A percentile compares a stretch with the other conserved stretches of the same genome.
phyloP scores from a whole-genome alignment of 768 basidiomycete species.

The Termitomyces sp. region DNA sequence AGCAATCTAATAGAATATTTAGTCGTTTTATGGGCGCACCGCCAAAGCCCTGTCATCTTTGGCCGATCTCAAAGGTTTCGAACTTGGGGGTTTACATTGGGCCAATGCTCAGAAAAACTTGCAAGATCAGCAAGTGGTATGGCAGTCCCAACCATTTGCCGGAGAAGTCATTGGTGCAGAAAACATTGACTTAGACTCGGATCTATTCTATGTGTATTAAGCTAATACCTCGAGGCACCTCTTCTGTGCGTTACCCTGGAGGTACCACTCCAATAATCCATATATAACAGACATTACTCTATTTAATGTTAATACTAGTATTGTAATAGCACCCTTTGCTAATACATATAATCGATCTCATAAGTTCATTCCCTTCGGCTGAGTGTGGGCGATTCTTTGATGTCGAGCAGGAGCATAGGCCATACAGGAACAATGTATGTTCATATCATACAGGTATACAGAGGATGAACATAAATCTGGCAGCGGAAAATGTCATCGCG shows the following conservation, averaged over 20 bases:
- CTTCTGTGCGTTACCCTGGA: not conserved
- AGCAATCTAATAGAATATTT: constrained; percentile 12
- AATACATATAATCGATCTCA: not conserved
- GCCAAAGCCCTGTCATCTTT: constrained; percentile 53
- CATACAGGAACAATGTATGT: too few relatives aligned
- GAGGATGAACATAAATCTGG: too few relatives aligned
- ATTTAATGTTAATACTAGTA: not conserved
- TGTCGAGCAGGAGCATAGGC: not conserved
- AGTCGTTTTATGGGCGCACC: constrained; percentile 63
- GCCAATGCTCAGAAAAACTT: constrained; percentile 42
- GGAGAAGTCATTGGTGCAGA: constrained; percentile 21
- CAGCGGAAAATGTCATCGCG: too few relatives aligned
- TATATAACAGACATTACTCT: not conserved
- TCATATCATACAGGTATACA: too few relatives aligned
- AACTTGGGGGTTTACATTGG: constrained; percentile 76
- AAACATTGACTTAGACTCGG: constrained; percentile 25
- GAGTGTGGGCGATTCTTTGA: not conserved
- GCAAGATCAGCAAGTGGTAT: constrained; percentile 38
- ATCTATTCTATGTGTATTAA: constrained; percentile 28
- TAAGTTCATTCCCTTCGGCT: not conserved
- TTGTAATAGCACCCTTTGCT: not conserved
- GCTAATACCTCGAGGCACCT: not conserved
- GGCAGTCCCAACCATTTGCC: constrained; percentile 47
- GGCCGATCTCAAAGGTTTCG: constrained; percentile 58
- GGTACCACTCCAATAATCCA: not conserved